Conservation (phyloP, 2,329 filamentous ascomycete species). For the Diplodia seriata region DNA sequence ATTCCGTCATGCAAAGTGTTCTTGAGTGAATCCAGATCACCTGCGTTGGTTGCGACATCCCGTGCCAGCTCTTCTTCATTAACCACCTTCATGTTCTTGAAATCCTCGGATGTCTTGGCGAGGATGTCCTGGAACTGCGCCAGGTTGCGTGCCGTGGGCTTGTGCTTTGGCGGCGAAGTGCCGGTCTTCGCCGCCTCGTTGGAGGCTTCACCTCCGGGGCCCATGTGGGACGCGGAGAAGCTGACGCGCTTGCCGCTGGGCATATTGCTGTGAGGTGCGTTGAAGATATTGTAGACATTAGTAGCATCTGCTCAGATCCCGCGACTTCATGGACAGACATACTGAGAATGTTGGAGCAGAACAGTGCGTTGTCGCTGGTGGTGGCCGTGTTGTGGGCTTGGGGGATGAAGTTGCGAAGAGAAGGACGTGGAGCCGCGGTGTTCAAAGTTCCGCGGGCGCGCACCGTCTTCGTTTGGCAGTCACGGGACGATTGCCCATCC, state of each 20-base stretch:
- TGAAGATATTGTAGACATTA: not conserved
- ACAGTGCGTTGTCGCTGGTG: not conserved
- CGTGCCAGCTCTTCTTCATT: constrained; percentile 14
- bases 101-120: not conserved
- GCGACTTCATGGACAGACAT: not conserved
- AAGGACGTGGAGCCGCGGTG: not conserved
- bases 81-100: constrained; percentile 17
- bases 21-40: not conserved
- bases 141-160: constrained; percentile 11
- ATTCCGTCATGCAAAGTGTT: constrained; percentile 1
- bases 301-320: not conserved
- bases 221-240: constrained; percentile 14
- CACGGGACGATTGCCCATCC: not conserved
- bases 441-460: not conserved
- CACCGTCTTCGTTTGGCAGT: not conserved
- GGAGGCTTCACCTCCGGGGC: not conserved
- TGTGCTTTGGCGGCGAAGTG: not conserved
- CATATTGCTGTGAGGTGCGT: not conserved
- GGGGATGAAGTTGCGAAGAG: not conserved
- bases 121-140: constrained; percentile 21
- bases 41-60: not conserved
- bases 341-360: not conserved
- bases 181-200: constrained; percentile 1
- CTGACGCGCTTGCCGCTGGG: constrained; percentile 15
- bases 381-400: not conserved